Percentiles rank a stretch among this genome's conserved stretches.
Conservation (phyloP, 176 grass and related monocot genomes). For the Lolium perenne region DNA sequence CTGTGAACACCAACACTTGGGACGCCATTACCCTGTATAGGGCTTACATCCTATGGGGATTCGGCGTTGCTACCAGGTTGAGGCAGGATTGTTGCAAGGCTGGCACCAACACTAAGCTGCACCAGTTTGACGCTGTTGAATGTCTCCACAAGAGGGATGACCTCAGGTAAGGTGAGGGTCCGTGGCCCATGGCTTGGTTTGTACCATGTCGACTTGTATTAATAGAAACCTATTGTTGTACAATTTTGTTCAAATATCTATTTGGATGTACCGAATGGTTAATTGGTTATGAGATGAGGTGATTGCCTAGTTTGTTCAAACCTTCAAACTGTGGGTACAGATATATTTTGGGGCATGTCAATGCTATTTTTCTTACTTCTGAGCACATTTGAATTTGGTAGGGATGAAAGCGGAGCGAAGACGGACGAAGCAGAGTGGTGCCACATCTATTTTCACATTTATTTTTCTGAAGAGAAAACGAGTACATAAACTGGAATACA, state of each 20-base stretch:
- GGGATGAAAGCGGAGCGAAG: too few species aligned
- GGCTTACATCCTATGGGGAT: slow-evolving; percentile 38
- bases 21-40: slow-evolving; percentile 72
- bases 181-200: not conserved
- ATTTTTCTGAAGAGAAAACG: too few species aligned
- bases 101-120: slow-evolving; percentile 61
- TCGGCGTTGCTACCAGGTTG: slow-evolving; percentile 41
- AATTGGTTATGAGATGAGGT: slow-evolving; percentile 5
- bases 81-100: slow-evolving; percentile 81
- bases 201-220: not conserved
- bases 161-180: slow-evolving; percentile 55
- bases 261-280: slow-evolving; percentile 17
- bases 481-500: too few species aligned
- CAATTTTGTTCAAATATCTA: not conserved
- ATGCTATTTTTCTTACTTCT: not conserved
- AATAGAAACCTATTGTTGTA: not conserved
- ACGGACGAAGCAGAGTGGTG: too few species aligned
- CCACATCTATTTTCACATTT: too few species aligned
- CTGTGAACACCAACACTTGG: slow-evolving; percentile 61
- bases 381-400: not conserved
- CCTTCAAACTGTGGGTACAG: too few species aligned
- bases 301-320: too few species aligned
- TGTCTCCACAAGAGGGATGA: slow-evolving; percentile 74
- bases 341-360: not conserved
- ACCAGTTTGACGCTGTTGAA: slow-evolving; percentile 61